A percentile compares a stretch with the other conserved stretches of the same genome.
phyloP scores from a whole-genome alignment of 1,284 basidiomycete species.

The Thelephora terrestris region DNA sequence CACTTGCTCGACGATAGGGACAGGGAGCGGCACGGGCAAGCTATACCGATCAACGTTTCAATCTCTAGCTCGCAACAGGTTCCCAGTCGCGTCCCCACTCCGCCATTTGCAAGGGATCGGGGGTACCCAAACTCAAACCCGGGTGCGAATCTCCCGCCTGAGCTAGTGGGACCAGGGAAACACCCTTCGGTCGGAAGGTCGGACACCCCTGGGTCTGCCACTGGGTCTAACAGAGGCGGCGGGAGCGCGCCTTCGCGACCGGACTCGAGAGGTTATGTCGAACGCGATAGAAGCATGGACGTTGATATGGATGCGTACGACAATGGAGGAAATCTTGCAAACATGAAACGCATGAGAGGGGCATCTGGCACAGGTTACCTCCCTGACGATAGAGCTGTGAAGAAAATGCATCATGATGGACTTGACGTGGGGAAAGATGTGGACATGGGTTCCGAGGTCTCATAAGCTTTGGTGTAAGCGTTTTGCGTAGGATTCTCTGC shows the following conservation, averaged over 20 bases:
- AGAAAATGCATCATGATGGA: slow-evolving; percentile 41
- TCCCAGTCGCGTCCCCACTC: slow-evolving; percentile 11
- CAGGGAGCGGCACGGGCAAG: slow-evolving; percentile 36
- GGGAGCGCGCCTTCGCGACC: slow-evolving; percentile 17
- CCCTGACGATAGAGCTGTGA: slow-evolving; percentile 38
- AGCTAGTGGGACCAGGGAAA: slow-evolving; percentile 9
- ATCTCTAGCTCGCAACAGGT: slow-evolving; percentile 13
- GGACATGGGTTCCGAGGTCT: not conserved
- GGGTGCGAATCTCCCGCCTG: slow-evolving; percentile 11
- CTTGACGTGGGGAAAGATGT: slow-evolving; percentile 10
- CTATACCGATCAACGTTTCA: slow-evolving; percentile 29
- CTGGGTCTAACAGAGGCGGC: slow-evolving; percentile 9
- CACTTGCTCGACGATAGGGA: slow-evolving; percentile 33
- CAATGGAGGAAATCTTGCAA: slow-evolving; percentile 5
- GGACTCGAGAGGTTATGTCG: slow-evolving; percentile 16
- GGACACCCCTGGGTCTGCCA: slow-evolving; percentile 12
- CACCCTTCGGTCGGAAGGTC: slow-evolving; percentile 12
- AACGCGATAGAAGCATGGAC: slow-evolving; percentile 41
- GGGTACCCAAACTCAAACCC: slow-evolving; percentile 7
- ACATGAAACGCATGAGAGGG: not conserved
- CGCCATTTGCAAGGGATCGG: not conserved
- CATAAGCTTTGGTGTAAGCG: not conserved
- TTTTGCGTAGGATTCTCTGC: too few species aligned
- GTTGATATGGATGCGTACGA: slow-evolving; percentile 30
- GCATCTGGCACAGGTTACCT: slow-evolving; percentile 18